A percentile compares a stretch with the other conserved stretches of the same genome.
Evolutionary conservation across 176 grass and related monocot genomes (phyloP).

Genomic region (Juncus inflexus): DNA sequence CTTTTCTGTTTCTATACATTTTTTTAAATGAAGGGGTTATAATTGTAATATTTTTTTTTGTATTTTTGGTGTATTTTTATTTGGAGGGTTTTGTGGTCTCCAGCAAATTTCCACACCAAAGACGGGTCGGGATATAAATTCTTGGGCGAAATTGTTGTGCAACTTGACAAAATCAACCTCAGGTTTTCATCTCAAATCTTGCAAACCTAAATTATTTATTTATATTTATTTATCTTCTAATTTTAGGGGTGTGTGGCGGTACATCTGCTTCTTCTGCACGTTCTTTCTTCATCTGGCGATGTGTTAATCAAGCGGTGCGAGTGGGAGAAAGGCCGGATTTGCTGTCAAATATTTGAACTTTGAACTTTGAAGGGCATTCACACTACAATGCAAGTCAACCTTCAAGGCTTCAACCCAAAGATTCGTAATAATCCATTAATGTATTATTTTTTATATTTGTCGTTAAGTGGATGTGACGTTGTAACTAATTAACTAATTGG

Average conservation of each 20-base stretch:
- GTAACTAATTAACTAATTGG: no score
- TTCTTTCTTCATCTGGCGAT: slow-evolving; percentile 69
- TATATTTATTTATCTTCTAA: not conserved
- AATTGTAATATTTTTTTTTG: not conserved
- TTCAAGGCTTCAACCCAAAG: slow-evolving; percentile 72
- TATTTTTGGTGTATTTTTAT: slow-evolving; percentile 73
- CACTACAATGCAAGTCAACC: slow-evolving; percentile 73
- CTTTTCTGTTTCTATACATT: no score
- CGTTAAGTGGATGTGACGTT: no score
- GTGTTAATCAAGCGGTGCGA: slow-evolving; percentile 81
- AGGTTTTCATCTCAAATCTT: slow-evolving; percentile 33
- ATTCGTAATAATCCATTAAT: slow-evolving; percentile 80
- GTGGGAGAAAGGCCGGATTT: slow-evolving; percentile 74
- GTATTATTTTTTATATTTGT: slow-evolving; percentile 9
- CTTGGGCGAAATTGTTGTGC: slow-evolving; percentile 87
- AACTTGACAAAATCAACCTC: slow-evolving; percentile 97
- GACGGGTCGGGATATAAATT: slow-evolving; percentile 96
- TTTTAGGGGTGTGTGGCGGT: slow-evolving; percentile 46
- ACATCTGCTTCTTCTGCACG: slow-evolving; percentile 55
- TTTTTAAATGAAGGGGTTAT: not conserved
- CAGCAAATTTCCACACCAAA: slow-evolving; percentile 94
- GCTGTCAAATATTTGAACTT: slow-evolving; percentile 56
- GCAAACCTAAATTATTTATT: no score
- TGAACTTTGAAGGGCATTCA: slow-evolving; percentile 61
- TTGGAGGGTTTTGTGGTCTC: slow-evolving; percentile 86